Evolutionary conservation across 2,329 filamentous ascomycete genomes (phyloP).

Genomic region (Neonectria sp.): DNA sequence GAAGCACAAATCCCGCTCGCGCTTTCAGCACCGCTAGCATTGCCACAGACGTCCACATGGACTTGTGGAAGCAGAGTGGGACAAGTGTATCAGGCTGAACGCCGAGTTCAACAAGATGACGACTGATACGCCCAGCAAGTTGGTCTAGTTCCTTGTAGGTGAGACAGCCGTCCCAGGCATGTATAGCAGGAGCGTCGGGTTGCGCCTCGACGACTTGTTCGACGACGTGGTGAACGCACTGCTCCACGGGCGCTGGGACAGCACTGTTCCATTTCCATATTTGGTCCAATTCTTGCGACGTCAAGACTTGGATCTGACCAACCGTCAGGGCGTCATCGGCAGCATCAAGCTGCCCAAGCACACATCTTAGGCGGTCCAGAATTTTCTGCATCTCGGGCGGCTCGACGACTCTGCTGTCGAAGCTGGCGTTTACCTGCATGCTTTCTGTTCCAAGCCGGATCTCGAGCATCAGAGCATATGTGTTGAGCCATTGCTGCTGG

Average conservation of each 20-base stretch:
- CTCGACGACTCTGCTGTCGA: constrained; percentile 14
- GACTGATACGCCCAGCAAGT: constrained; percentile 56
- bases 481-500: background rate
- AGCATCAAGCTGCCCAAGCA: constrained; percentile 6
- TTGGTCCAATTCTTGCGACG: constrained; percentile 31
- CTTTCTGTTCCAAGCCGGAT: background rate
- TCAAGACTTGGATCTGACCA: background rate
- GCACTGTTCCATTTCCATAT: constrained; percentile 34
- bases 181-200: constrained; percentile 39
- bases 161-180: constrained; percentile 50
- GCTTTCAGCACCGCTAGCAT: constrained; percentile 46
- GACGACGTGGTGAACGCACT: constrained; percentile 40
- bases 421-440: constrained; percentile 3
- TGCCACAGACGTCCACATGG: constrained; percentile 41
- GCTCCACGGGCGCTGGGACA: constrained; percentile 35
- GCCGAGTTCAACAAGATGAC: constrained; percentile 50
- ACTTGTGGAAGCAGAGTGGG: constrained; percentile 45
- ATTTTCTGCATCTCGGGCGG: background rate
- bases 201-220: constrained; percentile 27
- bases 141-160: constrained; percentile 59
- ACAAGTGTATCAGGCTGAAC: constrained; percentile 45
- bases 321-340: background rate
- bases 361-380: background rate
- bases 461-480: constrained; percentile 10
- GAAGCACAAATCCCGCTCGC: constrained; percentile 39